Base-by-base conservation (phyloP, 371 early-diverging fungal species). In the Rhizopus delemar region DNA sequence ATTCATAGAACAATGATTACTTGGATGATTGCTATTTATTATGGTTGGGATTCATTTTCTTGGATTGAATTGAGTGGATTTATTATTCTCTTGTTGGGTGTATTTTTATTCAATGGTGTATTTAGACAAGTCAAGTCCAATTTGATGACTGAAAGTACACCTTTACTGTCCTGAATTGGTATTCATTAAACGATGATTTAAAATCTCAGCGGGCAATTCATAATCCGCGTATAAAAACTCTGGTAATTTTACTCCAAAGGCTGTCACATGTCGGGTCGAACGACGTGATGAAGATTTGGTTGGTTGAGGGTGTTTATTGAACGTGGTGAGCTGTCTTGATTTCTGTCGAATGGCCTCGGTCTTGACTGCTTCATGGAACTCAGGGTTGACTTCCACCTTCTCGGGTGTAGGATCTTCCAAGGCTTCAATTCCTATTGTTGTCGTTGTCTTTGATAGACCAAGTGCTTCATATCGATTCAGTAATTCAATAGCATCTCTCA, bases 191-290 rank as follows among this genome's bases (percentile, higher is more conserved):
- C 12, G 4, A 29, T 7, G 8, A 33, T n/a, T n/a, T 11, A 33
- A 51, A 22, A 63, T 54, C 11, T 45, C 41, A 15, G 11, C 11
- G 0, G 84, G 82, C 12, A 84, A 58, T 38, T 60, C 62, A 52
- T 80, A 84, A 50, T 84, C 84, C n/a, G 53, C n/a, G 41, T 60
- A 56, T 5, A 61, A 61, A 63, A 84, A 64, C 2, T 56, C 46
- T 0, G 84, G 84, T 41, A 84, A 53, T 49, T 69, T 74, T 15
- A 73, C 73, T n/a, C 84, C 84, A 71, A 84, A 84, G 0, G 82
- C 84, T 41, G 73, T 49, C 0, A 70, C 53, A 63, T 70, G 32
- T 49, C 84, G 63, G 50, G 50, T 29, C 35, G 68, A 53, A 57
- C 78, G 54, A 56, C 77, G 52, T 59, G 73, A 39, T 41, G 66